A percentile compares a stretch with the other conserved stretches of the same genome.
Conservation (phyloP, 2,329 filamentous ascomycete species). For the Hirsutella rhossiliensis region DNA sequence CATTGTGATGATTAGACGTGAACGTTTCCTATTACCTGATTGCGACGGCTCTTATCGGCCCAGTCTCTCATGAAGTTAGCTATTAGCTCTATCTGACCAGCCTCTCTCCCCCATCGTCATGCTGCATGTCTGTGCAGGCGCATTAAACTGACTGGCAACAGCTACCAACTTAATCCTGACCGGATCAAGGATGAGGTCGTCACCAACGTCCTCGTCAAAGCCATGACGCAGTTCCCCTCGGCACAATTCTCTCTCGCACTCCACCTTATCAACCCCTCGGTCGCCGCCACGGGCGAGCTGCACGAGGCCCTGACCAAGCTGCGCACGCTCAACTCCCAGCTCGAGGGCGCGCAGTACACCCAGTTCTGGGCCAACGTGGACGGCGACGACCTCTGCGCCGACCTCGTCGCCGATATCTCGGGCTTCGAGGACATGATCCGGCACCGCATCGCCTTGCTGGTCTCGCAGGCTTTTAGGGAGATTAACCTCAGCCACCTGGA, state of each 20-base stretch:
- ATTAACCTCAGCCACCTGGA: slow-evolving; percentile 56
- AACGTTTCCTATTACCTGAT: slow-evolving; percentile 99
- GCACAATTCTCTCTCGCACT: slow-evolving; percentile 91
- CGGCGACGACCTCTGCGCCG: slow-evolving; percentile 89
- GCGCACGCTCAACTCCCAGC: slow-evolving; percentile 68
- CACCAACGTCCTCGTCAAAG: slow-evolving; percentile 98
- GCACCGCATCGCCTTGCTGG: slow-evolving; percentile 75
- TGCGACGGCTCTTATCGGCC: slow-evolving; percentile 32
- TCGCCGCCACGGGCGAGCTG: slow-evolving; percentile 55
- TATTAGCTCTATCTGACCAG: slow-evolving; percentile 58
- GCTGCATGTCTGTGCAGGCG: background rate
- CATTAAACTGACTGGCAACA: slow-evolving; percentile 23
- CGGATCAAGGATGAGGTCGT: slow-evolving; percentile 93
- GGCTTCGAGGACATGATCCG: slow-evolving; percentile 94
- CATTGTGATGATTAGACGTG: slow-evolving; percentile 59
- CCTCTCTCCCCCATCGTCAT: background rate
- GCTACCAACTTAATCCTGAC: slow-evolving; percentile 99
- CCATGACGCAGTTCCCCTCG: slow-evolving; percentile 92
- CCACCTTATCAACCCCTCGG: slow-evolving; percentile 80
- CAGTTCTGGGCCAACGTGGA: slow-evolving; percentile 90
- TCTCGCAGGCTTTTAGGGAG: slow-evolving; percentile 71
- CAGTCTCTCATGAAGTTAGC: slow-evolving; percentile 9
- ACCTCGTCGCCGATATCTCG: slow-evolving; percentile 84
- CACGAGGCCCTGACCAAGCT: slow-evolving; percentile 88
- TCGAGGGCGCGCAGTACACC: slow-evolving; percentile 81